Base-by-base conservation (phyloP, 352 stramenopile genomes). In the Phytophthora constricta region DNA sequence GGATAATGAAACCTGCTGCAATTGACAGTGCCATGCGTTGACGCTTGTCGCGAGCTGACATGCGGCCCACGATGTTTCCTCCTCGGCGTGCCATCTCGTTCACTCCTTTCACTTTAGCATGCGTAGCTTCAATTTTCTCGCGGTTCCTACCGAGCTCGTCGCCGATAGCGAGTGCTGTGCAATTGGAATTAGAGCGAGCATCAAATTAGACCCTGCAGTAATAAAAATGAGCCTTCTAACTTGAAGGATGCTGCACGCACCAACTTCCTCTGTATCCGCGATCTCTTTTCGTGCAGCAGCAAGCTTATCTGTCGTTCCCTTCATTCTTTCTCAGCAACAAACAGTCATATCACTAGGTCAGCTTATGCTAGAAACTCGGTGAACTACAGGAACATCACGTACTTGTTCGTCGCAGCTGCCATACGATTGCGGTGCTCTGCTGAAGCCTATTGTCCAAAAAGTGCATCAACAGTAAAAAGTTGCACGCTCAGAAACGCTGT, bases 231-330 rank as follows among this genome's bases (percentile, higher is more conserved):
- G 20, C 50, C 5, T 22, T 7, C 4, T 25, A 20, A 1, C 22
- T 46, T n/a, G n/a, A 3, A 17, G 7, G 23, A 16, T 26, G 8
- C 4, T 25, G 5, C 7, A 78, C 86, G 46, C 63, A 95, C 86
- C 86, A 67, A 93, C 83, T 89, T 96, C 86, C 58, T 96, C 88
- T 1, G 88, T 96, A 66, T 96, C 88, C 4, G 85, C 85, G 10
- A 93, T 87, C 37, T 89, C 92, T 75, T 89, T 84, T 56, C 84
- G 80, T 22, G 88, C 88, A 43, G 82, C 79, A n/a, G 89, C 80
- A 27, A 96, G 69, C 57, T 89, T 92, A 54, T 91, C 80, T 9
- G 86, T 93, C 19, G 86, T 96, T 11, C 87, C 86, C 62, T 95
- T 92, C 79, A 95, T 92, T 53, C 87, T 95, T 7, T 33, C 19